Base-by-base conservation (phyloP, 2,329 filamentous ascomycete species). In the Annulohypoxylon truncatum region DNA sequence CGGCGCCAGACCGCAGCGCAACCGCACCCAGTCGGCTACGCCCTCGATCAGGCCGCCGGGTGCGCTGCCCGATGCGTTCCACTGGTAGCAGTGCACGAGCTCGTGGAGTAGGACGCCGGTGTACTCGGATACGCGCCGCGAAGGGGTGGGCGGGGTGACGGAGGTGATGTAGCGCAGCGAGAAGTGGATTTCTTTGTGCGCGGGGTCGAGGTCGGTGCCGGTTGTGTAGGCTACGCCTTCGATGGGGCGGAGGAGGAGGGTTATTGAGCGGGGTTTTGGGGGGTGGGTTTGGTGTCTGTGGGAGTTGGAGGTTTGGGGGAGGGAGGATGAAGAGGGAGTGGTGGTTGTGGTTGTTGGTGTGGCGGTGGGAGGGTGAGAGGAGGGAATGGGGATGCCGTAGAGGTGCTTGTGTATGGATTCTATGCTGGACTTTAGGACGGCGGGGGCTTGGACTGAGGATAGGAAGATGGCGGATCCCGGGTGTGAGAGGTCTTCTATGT, bases 161-260 rank as follows among this genome's bases (percentile, higher is more conserved):
- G 76, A 72, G 44, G 81, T 74, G 71, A 97, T 89, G 81, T 97
- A 97, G 48, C 85, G 81, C 1, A 95, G 87, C 13, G 89, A 94
- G 78, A 98, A 85, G 80, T 97, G 93, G 68, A 97, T 96, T 77
- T 97, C 94, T 76, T 97, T 97, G 83, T 97, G 93, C 75, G 96
- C 92, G 66, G 84, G 72, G 79, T 97, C 94, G 9, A 96, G 85
- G 38, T 94, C 90, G 8, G 83, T 87, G 68, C 93, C 92, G 0
- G 88, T 93, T 1, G 95, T 97, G 81, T 97, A 97, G 18, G 95
- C 95, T 3, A 98, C 92, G 52, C 95, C 95, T 50, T 82, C 83
- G 87, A 97, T 94, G 70, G 89, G 83, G 28, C 92, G 88, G 3
- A 98, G 83, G 64, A 97, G 84, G 33, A 98, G 81, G 0, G 94